Conservation (phyloP, 2,329 filamentous ascomycete species). For the Sarocladium kiliense region DNA sequence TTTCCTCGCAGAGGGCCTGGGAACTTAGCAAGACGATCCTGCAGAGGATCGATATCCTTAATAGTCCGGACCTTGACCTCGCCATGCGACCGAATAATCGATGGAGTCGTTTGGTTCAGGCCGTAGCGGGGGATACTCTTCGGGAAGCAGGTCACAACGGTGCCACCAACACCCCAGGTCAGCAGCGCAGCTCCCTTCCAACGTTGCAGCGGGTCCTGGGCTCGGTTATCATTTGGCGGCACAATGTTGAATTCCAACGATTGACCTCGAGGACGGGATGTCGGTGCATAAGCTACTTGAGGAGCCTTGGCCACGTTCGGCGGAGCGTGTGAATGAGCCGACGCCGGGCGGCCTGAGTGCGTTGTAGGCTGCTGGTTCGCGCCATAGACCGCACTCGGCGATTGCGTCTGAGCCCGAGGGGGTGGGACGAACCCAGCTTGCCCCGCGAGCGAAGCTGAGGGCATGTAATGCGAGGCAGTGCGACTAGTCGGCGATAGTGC, state of each 20-base stretch:
- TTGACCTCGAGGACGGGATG: slow-evolving; percentile 41
- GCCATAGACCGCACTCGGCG: slow-evolving; percentile 45
- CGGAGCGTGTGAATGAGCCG: slow-evolving; percentile 41
- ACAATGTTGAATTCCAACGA: slow-evolving; percentile 55
- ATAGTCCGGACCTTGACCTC: slow-evolving; percentile 74
- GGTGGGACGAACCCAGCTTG: slow-evolving; percentile 48
- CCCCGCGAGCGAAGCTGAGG: slow-evolving; percentile 28
- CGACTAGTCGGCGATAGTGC: slow-evolving; percentile 54
- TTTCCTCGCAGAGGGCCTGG: slow-evolving; percentile 87
- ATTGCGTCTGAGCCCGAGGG: slow-evolving; percentile 57
- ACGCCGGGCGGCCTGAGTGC: slow-evolving; percentile 49
- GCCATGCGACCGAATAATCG: slow-evolving; percentile 76
- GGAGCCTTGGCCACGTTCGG: slow-evolving; percentile 23
- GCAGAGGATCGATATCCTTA: slow-evolving; percentile 66
- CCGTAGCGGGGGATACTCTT: slow-evolving; percentile 83
- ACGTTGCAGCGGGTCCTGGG: slow-evolving; percentile 73
- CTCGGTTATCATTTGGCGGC: slow-evolving; percentile 58
- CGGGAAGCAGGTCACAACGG: slow-evolving; percentile 79
- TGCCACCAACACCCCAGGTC: slow-evolving; percentile 82
- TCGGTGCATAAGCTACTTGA: slow-evolving; percentile 22
- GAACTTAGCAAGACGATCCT: slow-evolving; percentile 72
- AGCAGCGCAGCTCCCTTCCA: slow-evolving; percentile 90
- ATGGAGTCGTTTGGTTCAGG: slow-evolving; percentile 65
- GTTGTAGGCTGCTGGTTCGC: slow-evolving; percentile 31
- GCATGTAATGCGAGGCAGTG: slow-evolving; percentile 44